Conservation (phyloP, 306 rosid genomes). For the Dalbergia cochinchinensis region DNA sequence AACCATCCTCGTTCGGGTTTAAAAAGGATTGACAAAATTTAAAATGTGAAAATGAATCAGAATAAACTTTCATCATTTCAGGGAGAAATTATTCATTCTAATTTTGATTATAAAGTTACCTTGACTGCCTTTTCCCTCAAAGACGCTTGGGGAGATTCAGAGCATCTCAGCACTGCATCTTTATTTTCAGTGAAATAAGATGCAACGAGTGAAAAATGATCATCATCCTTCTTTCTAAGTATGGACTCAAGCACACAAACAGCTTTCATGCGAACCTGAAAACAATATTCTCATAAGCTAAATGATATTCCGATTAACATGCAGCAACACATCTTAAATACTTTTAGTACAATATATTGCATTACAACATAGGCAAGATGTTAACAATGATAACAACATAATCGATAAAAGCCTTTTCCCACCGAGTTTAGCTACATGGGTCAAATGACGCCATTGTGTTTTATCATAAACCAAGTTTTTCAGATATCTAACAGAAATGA, state of each 20-base stretch:
- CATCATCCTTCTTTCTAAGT: slow-evolving; percentile 81
- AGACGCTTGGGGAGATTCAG: slow-evolving; percentile 96
- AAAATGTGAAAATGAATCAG: slow-evolving; percentile 17
- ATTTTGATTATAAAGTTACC: slow-evolving; percentile 57
- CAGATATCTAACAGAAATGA: slow-evolving; percentile 1
- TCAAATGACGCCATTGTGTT: neutral
- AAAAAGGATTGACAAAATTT: neutral
- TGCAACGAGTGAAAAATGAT: slow-evolving; percentile 66
- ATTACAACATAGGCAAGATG: slow-evolving; percentile 26
- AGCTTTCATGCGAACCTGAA: slow-evolving; percentile 99
- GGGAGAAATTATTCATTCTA: neutral
- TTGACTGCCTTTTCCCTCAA: slow-evolving; percentile 90
- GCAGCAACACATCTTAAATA: neutral
- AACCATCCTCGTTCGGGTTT: slow-evolving; percentile 11
- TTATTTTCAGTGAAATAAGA: slow-evolving; percentile 79
- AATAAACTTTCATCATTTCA: slow-evolving; percentile 6
- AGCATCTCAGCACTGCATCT: slow-evolving; percentile 78
- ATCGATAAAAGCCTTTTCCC: neutral
- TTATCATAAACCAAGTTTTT: no score
- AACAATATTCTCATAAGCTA: slow-evolving; percentile 30
- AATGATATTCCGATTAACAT: neutral
- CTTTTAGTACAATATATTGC: neutral
- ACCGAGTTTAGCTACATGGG: neutral
- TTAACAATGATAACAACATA: neutral
- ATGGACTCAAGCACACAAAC: slow-evolving; percentile 91